Evolutionary conservation across 1,139 yeast genomes (phyloP).

Genomic region (Sugiyamaella paludigena): DNA sequence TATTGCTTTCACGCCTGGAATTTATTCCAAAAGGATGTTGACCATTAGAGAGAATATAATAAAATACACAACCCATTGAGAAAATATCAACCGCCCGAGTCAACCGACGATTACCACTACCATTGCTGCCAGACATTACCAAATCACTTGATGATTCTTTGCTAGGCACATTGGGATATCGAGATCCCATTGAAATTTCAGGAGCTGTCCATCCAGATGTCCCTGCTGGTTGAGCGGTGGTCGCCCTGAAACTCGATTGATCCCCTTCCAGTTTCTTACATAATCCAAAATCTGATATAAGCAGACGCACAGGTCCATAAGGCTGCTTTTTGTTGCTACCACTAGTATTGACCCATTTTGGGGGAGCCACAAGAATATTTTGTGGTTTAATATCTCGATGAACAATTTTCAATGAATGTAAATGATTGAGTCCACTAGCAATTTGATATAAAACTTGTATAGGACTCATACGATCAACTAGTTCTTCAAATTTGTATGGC

Average conservation of each 20-base stretch:
- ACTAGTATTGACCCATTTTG: conserved; percentile 42
- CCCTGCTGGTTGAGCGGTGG: conserved; percentile 92
- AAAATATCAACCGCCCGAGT: conserved; percentile 93
- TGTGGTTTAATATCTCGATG: conserved; percentile 97
- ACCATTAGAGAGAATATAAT: conserved; percentile 79
- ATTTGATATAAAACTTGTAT: conserved; percentile 69
- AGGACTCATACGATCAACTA: conserved; percentile 43
- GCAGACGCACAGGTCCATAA: conserved; percentile 53
- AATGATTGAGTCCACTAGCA: conserved; percentile 79
- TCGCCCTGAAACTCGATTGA: conserved; percentile 90
- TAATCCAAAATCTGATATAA: conserved; percentile 93
- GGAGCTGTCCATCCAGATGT: conserved; percentile 99
- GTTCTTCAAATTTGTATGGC: conserved; percentile 35
- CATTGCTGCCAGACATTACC: conserved; percentile 36
- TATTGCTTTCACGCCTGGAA: conserved; percentile 83
- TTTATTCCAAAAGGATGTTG: conserved; percentile 94
- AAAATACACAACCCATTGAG: conserved; percentile 92
- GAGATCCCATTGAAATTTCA: conserved; percentile 48
- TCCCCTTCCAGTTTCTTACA: conserved; percentile 90
- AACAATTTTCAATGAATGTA: conserved; percentile 87
- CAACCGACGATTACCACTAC: conserved; percentile 54
- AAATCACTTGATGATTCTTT: conserved; percentile 32
- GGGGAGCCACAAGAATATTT: conserved; percentile 81
- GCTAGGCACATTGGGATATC: conserved; percentile 17
- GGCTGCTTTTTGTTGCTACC: conserved; percentile 22